Percentiles rank a stretch among this genome's conserved stretches.
These are phyloP conservation scores for Fraxinus angustifolia DNA, from an alignment of 305 asterid species.

Conservation along the genomic window DNA sequence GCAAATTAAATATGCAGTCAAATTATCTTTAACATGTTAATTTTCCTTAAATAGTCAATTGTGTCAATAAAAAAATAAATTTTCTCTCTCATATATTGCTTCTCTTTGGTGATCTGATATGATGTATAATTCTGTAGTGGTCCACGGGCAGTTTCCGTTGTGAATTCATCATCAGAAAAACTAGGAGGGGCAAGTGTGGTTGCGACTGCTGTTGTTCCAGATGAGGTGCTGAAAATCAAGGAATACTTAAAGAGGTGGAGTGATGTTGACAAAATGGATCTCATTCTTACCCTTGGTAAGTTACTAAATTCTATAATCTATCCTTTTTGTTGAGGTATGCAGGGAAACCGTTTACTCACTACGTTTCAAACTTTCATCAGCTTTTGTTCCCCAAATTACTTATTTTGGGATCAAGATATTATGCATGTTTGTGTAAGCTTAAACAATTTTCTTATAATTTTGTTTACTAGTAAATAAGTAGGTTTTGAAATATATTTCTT, in stretches of 20 bases:
- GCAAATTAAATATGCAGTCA: background rate
- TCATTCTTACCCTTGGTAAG: constrained; percentile 90
- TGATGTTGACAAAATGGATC: constrained; percentile 82
- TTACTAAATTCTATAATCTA: background rate
- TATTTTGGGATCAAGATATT: background rate
- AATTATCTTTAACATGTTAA: background rate
- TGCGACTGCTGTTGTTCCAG: constrained; percentile 76
- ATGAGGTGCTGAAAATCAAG: constrained; percentile 69
- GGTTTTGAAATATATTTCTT: background rate
- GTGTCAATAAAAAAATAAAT: background rate
- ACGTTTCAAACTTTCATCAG: background rate
- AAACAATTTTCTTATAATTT: background rate
- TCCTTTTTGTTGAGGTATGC: constrained; percentile 13
- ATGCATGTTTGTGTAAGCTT: background rate
- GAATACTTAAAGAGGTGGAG: constrained; percentile 73
- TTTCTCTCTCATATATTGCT: background rate
- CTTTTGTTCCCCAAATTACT: background rate
- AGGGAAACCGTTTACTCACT: background rate
- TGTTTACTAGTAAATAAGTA: background rate
- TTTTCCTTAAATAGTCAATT: background rate
- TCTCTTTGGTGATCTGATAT: constrained; percentile 17
- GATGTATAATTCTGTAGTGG: constrained; percentile 55
- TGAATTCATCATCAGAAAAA: constrained; percentile 73
- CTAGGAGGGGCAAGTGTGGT: constrained; percentile 78
- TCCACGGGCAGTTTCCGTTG: constrained; percentile 85